Percentiles rank a stretch among this genome's conserved stretches.
Conservation (phyloP, 371 early-diverging fungal species). For the Neoconidiobolus thromboides region DNA sequence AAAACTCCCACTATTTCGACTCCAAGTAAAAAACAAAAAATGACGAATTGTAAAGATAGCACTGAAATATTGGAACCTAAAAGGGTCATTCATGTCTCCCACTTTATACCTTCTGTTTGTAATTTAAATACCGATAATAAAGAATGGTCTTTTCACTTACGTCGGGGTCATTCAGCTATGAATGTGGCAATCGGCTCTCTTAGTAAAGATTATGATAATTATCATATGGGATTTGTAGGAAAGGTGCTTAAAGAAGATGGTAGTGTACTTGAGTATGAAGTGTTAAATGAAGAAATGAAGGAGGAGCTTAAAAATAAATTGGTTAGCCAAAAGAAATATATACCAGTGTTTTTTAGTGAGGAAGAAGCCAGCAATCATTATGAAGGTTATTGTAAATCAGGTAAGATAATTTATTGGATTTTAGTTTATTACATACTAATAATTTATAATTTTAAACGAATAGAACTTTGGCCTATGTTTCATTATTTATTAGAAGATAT, state of each 20-base stretch:
- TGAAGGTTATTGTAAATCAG: conserved; percentile 81
- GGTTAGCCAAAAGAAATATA: conserved; percentile 24
- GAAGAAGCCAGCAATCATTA: conserved; percentile 52
- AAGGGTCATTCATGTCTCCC: conserved; percentile 2
- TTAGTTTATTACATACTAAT: background rate
- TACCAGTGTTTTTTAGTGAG: conserved; percentile 64
- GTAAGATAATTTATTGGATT: conserved; percentile 17
- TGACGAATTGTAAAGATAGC: too few relatives aligned
- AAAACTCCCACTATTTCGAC: too few relatives aligned
- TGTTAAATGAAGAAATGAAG: conserved; percentile 18
- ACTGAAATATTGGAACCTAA: background rate
- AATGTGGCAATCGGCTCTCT: conserved; percentile 47
- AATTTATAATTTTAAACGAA: background rate
- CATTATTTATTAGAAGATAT: conserved; percentile 91
- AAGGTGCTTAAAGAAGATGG: conserved; percentile 23
- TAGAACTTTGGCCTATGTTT: conserved; percentile 92
- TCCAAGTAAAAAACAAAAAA: too few relatives aligned
- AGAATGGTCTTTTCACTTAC: conserved; percentile 13
- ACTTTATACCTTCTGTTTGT: conserved; percentile 4
- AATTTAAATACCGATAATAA: background rate
- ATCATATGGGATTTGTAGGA: conserved; percentile 52
- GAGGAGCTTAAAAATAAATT: conserved; percentile 18
- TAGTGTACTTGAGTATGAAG: conserved; percentile 11
- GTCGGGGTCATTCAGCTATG: conserved; percentile 58
- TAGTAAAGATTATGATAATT: conserved; percentile 21